These are phyloP conservation scores for Gillenia trifoliata DNA, from an alignment of 306 rosid species.

Conservation along the genomic window DNA sequence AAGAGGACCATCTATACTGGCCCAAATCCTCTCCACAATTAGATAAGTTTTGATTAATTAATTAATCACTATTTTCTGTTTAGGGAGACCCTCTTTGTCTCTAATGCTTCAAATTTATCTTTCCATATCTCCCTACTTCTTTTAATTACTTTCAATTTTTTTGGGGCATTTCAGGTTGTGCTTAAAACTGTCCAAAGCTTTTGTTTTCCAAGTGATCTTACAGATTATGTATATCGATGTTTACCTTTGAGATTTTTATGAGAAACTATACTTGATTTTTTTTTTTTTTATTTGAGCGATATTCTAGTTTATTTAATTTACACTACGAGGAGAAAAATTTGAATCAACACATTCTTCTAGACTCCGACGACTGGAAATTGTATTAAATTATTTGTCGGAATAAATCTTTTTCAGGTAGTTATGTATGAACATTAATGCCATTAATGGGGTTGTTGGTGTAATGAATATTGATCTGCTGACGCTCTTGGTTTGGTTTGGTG, in stretches of 20 bases:
- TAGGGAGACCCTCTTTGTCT: not conserved
- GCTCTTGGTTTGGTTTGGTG: not conserved
- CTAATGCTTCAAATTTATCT: constrained; percentile 8
- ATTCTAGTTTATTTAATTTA: too few species aligned
- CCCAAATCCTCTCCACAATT: constrained; percentile 87
- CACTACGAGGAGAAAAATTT: too few species aligned
- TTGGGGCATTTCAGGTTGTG: constrained; percentile 27
- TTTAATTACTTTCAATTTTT: not conserved
- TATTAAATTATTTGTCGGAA: constrained; percentile 12
- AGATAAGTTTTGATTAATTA: constrained; percentile 47
- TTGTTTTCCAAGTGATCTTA: constrained; percentile 24
- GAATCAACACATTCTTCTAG: too few species aligned
- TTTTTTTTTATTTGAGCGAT: not conserved
- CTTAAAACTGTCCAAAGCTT: constrained; percentile 11
- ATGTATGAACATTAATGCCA: constrained; percentile 27
- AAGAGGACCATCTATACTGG: constrained; percentile 85
- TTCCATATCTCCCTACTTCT: not conserved
- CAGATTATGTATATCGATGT: constrained; percentile 42
- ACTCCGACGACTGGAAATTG: too few species aligned
- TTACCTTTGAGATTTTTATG: constrained; percentile 39
- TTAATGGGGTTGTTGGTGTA: constrained; percentile 38
- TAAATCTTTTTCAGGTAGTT: constrained; percentile 1
- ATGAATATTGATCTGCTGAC: constrained; percentile 34
- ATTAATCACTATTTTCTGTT: not conserved
- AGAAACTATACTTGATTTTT: constrained; percentile 26